These are phyloP conservation scores for Sedum album DNA, from an alignment of 164 flowering plant genomes.

Conservation along the genomic window DNA sequence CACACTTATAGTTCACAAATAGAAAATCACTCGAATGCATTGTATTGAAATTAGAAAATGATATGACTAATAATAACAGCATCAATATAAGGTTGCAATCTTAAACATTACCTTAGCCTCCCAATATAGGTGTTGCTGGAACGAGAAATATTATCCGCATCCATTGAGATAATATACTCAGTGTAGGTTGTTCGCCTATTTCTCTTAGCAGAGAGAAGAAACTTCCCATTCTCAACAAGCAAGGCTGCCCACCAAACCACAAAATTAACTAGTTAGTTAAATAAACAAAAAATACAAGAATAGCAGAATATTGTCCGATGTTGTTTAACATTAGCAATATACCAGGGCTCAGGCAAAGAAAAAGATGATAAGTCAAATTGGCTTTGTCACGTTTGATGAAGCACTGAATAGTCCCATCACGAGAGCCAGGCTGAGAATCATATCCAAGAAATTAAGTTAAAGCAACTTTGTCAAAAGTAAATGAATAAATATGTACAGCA, in stretches of 20 bases:
- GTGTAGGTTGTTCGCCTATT: conserved; percentile 26
- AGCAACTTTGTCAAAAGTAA: too few relatives aligned
- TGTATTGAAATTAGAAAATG: too few relatives aligned
- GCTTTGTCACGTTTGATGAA: conserved; percentile 26
- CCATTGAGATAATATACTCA: conserved; percentile 27
- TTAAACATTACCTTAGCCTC: conserved; percentile 21
- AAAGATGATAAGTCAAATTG: conserved; percentile 3
- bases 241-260: conserved; percentile 17
- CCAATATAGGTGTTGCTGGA: conserved; percentile 30
- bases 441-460: background rate
- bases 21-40: too few relatives aligned
- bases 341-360: background rate
- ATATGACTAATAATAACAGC: too few relatives aligned
- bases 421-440: conserved; percentile 27
- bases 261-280: too few relatives aligned
- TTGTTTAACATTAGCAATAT: background rate
- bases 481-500: too few relatives aligned
- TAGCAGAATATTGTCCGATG: too few relatives aligned
- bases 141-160: conserved; percentile 12
- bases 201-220: conserved; percentile 9
- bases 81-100: too few relatives aligned
- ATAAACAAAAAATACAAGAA: too few relatives aligned
- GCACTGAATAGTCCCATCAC: conserved; percentile 15
- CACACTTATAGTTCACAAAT: too few relatives aligned
- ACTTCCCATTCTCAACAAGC: conserved; percentile 30